A percentile compares a stretch with the other conserved stretches of the same genome.
Conservation (phyloP, 371 early-diverging fungal species). For the Entomophthora muscae region DNA sequence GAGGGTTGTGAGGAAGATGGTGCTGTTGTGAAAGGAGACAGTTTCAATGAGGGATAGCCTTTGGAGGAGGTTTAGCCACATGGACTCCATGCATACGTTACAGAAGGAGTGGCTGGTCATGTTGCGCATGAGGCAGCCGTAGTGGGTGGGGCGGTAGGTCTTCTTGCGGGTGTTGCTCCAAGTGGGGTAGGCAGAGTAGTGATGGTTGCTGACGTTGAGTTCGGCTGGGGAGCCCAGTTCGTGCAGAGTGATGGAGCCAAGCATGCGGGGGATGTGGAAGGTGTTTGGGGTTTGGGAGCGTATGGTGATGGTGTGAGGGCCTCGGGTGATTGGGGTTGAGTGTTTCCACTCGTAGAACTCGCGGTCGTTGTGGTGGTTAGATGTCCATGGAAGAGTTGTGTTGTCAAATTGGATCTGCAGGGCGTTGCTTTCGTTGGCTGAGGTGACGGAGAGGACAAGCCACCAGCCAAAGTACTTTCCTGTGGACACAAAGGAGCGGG, state of each 20-base stretch:
- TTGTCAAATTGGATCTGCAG: conserved; percentile 22
- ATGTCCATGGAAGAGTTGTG: conserved; percentile 21
- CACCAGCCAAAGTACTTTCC: conserved; percentile 25
- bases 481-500: conserved; percentile 23
- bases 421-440: conserved; percentile 22
- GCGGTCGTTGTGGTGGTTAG: conserved; percentile 24
- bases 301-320: neutral
- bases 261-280: conserved; percentile 24
- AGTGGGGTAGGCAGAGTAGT: conserved; percentile 27
- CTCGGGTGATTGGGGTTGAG: conserved; percentile 13
- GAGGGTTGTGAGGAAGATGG: neutral
- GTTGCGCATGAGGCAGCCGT: conserved; percentile 37
- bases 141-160: conserved; percentile 28
- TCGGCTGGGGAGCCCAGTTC: conserved; percentile 25
- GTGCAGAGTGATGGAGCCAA: conserved; percentile 30
- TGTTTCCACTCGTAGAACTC: conserved; percentile 25
- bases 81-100: conserved; percentile 31
- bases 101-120: conserved; percentile 28
- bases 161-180: conserved; percentile 17
- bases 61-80: conserved; percentile 25
- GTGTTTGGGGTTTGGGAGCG: neutral
- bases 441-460: conserved; percentile 27
- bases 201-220: conserved; percentile 19
- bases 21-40: neutral
- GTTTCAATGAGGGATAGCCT: conserved; percentile 7